These are phyloP conservation scores for Eucalyptus tenuipes DNA, from an alignment of 345 rosid genomes.

Conservation along the genomic window DNA sequence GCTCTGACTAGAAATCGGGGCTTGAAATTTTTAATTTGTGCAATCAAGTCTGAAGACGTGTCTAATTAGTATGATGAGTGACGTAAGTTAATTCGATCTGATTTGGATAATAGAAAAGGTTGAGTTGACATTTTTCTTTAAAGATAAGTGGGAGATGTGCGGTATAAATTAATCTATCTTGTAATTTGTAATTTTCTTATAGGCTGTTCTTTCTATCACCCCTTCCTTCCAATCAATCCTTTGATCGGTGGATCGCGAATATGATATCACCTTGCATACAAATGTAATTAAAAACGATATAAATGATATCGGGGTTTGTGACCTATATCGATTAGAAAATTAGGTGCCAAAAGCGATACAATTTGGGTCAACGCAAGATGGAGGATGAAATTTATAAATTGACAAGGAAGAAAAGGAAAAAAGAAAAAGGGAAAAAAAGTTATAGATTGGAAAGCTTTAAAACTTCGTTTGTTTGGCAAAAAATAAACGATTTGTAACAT, in stretches of 20 bases:
- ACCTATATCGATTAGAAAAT: neutral
- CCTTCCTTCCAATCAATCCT: neutral
- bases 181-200: neutral
- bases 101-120: neutral
- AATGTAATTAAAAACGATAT: neutral
- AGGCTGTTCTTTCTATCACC: neutral
- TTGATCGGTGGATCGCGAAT: neutral
- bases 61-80: neutral
- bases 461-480: fast-evolving
- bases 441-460: neutral
- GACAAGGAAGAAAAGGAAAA: neutral
- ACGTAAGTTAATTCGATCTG: neutral
- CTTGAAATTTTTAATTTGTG: neutral
- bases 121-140: neutral
- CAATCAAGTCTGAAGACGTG: neutral
- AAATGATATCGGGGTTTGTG: neutral
- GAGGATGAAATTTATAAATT: neutral
- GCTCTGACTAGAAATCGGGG: neutral
- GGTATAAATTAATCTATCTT: neutral
- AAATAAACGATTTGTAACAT: no score
- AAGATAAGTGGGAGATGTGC: fast-evolving
- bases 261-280: neutral
- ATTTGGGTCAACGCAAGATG: neutral
- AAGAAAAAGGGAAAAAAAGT: fast-evolving
- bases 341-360: neutral